phyloP scores from a whole-genome alignment of 108 stramenopile species.

The Tribonema minus region DNA sequence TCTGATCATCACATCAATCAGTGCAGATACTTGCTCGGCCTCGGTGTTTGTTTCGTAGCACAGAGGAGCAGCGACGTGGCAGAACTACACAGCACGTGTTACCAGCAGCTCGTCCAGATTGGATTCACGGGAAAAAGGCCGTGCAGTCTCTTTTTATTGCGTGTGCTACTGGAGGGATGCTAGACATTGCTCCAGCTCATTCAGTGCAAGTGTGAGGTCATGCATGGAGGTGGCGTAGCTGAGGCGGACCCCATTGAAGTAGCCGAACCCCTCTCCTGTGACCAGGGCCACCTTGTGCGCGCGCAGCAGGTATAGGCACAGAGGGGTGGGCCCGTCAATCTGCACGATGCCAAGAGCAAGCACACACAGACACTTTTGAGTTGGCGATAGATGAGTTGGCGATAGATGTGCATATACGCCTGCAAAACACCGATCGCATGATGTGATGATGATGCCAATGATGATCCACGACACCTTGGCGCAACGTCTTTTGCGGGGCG shows the following conservation, averaged over 20 bases:
- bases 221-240: slow-evolving; percentile 91
- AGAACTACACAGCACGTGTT: neutral
- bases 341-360: too few relatives aligned
- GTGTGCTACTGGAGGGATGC: neutral
- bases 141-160: neutral
- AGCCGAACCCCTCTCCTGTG: slow-evolving; percentile 88
- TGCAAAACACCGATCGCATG: neutral
- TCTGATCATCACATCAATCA: too few relatives aligned
- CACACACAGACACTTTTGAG: too few relatives aligned
- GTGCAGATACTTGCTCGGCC: neutral
- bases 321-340: slow-evolving; percentile 36
- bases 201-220: slow-evolving; percentile 57
- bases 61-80: neutral
- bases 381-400: too few relatives aligned
- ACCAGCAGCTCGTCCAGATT: neutral
- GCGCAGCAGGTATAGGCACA: slow-evolving; percentile 79
- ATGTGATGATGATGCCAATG: too few relatives aligned
- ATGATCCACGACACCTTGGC: too few relatives aligned
- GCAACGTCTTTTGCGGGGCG: too few relatives aligned
- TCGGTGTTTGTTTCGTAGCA: neutral
- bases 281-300: slow-evolving; percentile 80
- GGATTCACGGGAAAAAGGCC: neutral
- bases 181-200: neutral
- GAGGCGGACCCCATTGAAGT: slow-evolving; percentile 78
- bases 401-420: too few relatives aligned